Conservation (phyloP, 208 protist species). For the Leishmania turanica region DNA sequence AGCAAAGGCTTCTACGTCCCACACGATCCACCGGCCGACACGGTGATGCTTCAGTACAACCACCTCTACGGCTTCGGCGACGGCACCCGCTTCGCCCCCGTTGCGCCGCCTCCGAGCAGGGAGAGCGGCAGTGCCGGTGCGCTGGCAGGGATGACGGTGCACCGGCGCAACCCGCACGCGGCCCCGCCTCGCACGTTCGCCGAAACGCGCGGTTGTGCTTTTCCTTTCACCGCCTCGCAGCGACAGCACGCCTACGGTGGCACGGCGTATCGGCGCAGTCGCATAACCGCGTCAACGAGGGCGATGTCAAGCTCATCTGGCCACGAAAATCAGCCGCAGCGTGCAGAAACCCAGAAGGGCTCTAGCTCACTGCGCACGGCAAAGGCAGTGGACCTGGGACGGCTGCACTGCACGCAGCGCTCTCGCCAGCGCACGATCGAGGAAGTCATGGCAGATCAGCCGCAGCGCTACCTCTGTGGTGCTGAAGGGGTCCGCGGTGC, state of each 20-base stretch:
- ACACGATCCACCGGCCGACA: conserved; percentile 48
- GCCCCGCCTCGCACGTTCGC: conserved; percentile 27
- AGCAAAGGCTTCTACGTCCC: conserved; percentile 89
- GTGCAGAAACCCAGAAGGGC: conserved; percentile 36
- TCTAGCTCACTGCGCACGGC: conserved; percentile 55
- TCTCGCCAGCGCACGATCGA: conserved; percentile 61
- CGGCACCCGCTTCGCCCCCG: conserved; percentile 67
- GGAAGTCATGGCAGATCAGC: conserved; percentile 64
- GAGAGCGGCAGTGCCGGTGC: neutral
- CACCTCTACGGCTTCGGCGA: conserved; percentile 85
- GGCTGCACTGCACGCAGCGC: conserved; percentile 59
- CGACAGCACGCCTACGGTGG: neutral
- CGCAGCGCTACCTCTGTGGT: conserved; percentile 23
- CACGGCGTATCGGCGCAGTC: neutral
- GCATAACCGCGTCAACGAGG: neutral
- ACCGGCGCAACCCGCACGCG: conserved; percentile 16
- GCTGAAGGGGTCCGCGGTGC: conserved; percentile 6
- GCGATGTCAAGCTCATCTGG: conserved; percentile 8
- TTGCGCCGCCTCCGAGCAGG: neutral
- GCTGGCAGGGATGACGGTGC: neutral
- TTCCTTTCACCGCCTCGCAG: conserved; percentile 33
- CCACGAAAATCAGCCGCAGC: conserved; percentile 12
- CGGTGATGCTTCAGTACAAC: conserved; percentile 76
- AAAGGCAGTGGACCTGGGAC: conserved; percentile 38
- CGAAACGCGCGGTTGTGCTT: conserved; percentile 21